These are phyloP conservation scores for Proliferodiscus dingleyae DNA, from an alignment of 2,329 filamentous ascomycete genomes.

Conservation along the genomic window DNA sequence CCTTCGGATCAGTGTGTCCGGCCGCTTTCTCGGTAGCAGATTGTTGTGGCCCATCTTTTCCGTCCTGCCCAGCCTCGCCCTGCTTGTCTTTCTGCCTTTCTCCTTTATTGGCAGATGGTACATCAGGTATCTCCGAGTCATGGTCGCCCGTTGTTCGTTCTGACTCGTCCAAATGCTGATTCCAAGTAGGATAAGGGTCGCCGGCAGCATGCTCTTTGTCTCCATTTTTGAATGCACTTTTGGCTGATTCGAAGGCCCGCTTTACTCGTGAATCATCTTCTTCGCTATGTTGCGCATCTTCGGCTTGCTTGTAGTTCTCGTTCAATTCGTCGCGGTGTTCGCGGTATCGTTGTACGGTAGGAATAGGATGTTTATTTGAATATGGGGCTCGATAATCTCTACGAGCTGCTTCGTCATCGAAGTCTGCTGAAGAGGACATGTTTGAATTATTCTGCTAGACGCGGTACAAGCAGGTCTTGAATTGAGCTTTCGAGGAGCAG, in stretches of 20 bases:
- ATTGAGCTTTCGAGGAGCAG: too few species aligned
- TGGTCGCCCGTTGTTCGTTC: conserved; percentile 9
- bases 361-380: conserved; percentile 23
- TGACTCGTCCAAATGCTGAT: conserved; percentile 17
- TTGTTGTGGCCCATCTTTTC: neutral
- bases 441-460: too few species aligned
- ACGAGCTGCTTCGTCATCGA: conserved; percentile 22
- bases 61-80: conserved; percentile 2
- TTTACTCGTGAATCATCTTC: conserved; percentile 24
- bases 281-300: conserved; percentile 22
- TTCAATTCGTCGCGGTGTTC: conserved; percentile 22
- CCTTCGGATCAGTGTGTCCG: conserved; percentile 19
- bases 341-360: conserved; percentile 24
- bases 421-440: conserved; percentile 10
- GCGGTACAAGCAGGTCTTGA: too few species aligned
- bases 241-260: conserved; percentile 19
- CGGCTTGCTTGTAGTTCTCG: conserved; percentile 15
- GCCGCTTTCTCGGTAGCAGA: conserved; percentile 23
- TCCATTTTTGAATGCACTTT: conserved; percentile 21
- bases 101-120: conserved; percentile 1
- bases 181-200: conserved; percentile 23
- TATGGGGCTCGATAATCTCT: conserved; percentile 24
- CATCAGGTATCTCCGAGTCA: conserved; percentile 16
- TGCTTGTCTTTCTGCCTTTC: conserved; percentile 2
- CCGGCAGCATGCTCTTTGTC: conserved; percentile 18